A percentile compares a stretch with the other conserved stretches of the same genome.
Evolutionary conservation across 352 stramenopile species (phyloP).

Genomic region (Albugo candida): DNA sequence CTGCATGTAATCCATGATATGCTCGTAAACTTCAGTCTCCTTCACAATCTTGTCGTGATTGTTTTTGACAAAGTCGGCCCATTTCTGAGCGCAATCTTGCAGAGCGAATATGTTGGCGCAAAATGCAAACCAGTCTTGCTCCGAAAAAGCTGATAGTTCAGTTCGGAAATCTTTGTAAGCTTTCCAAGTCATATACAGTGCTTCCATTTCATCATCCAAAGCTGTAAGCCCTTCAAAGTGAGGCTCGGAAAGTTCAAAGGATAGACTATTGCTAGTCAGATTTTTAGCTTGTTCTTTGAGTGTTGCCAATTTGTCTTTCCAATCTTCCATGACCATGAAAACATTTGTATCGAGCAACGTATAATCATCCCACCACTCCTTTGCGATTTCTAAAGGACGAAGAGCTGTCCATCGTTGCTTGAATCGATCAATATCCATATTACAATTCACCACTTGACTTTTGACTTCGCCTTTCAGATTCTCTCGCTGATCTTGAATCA

Average conservation of each 20-base stretch:
- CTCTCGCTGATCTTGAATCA: conserved; percentile 88
- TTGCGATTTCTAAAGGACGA: conserved; percentile 62
- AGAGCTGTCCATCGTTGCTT: conserved; percentile 73
- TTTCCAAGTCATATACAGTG: conserved; percentile 58
- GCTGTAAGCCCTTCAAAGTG: conserved; percentile 61
- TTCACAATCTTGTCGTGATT: conserved; percentile 21
- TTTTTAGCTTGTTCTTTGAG: conserved; percentile 30
- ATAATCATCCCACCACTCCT: conserved; percentile 58
- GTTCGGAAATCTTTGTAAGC: conserved; percentile 75
- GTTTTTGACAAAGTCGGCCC: conserved; percentile 74
- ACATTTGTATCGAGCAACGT: conserved; percentile 55
- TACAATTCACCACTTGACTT: conserved; percentile 72
- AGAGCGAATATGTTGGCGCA: conserved; percentile 85
- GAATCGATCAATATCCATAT: conserved; percentile 82
- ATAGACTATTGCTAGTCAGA: conserved; percentile 64
- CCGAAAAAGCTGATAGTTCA: conserved; percentile 45
- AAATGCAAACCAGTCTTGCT: conserved; percentile 89
- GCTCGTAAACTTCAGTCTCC: conserved; percentile 41
- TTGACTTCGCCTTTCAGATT: conserved; percentile 81
- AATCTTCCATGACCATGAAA: conserved; percentile 72
- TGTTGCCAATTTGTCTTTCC: conserved; percentile 59
- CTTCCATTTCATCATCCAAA: conserved; percentile 57
- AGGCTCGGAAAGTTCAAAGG: conserved; percentile 74
- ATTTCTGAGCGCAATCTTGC: conserved; percentile 81
- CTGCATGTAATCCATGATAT: conserved; percentile 59